Conservation (phyloP, 371 early-diverging fungal species). For the Haplosporangium sp. region DNA sequence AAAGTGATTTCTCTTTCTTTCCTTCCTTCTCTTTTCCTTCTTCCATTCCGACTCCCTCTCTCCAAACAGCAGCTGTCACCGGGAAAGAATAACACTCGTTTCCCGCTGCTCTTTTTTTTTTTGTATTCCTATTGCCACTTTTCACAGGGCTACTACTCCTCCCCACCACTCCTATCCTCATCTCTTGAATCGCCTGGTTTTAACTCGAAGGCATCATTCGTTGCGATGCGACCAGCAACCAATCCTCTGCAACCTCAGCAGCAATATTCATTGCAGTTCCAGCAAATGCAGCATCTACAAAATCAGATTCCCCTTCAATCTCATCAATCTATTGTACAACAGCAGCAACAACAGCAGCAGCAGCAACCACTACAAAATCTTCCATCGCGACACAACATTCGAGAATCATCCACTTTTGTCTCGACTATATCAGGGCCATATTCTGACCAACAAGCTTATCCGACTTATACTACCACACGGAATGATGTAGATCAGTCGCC, state of each 20-base stretch:
- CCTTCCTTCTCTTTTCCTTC: neutral
- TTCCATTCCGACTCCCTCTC: neutral
- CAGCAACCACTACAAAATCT: slow-evolving; percentile 11
- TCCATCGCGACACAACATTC: neutral
- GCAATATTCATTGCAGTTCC: slow-evolving; percentile 13
- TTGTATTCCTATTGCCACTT: too few relatives aligned
- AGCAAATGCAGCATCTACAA: slow-evolving; percentile 16
- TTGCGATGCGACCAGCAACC: slow-evolving; percentile 19
- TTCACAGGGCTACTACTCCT: neutral
- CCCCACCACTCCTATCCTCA: neutral
- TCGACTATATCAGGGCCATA: neutral
- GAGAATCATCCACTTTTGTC: neutral
- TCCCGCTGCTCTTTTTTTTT: too few relatives aligned
- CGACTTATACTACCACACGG: neutral
- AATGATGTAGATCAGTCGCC: slow-evolving; percentile 4
- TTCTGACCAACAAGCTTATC: slow-evolving; percentile 6
- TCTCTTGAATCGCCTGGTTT: too few relatives aligned
- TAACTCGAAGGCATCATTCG: neutral
- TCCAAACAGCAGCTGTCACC: too few relatives aligned
- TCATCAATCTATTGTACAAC: slow-evolving; percentile 30
- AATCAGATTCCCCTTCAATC: slow-evolving; percentile 14
- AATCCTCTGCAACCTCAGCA: slow-evolving; percentile 17
- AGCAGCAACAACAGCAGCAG: slow-evolving; percentile 13
- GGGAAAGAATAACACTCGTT: neutral
- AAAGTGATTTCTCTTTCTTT: neutral